Evolutionary conservation across 352 stramenopile genomes (phyloP), one percentile per base, ranked within the genome.

Genomic region (Phytopythium oedochilum): DNA sequence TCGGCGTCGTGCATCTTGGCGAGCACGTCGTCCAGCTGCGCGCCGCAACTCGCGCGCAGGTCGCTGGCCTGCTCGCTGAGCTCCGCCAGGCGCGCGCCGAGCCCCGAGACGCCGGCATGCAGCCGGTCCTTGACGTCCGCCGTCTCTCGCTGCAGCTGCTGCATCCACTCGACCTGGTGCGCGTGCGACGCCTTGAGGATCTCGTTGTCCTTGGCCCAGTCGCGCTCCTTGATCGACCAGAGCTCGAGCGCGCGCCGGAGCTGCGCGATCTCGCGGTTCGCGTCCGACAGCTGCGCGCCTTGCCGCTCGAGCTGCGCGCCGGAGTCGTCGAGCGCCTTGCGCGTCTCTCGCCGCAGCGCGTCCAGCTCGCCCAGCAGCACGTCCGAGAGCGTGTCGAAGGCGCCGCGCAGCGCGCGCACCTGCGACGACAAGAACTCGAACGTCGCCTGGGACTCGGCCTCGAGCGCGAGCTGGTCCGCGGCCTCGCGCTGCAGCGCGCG

Each of bases 161-260:
- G 83, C 83, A 93, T 93, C 83, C 83, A 93, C 66, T 93, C 83
- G 35, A 91, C 54, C 51, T 93, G 89, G 61, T 91, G 83, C 36
- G 63, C 75, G 55, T 93, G 83, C n/a, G 78, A 89, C 1, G 78
- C 70, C 55, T 93, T 93, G 28, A 91, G 68, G 47, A 93, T 88
- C 58, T 93, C 83, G 35, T 91, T 91, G 53, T 93, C 83, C 59
- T 93, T 93, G 18, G 80, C 80, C 80, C 83, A 93, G 57, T 93
- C 80, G 23, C 83, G 75, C 70, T 93, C 83, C 48, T 93, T 93
- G 1, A 89, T 43, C 15, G 67, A 74, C 83, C 83, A 93, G 45
- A 89, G 70, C 61, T 93, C 83, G 67, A 89, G 77, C 40, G 79
- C 82, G 11, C 80, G 76, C 60, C 89, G 90, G 28, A 89, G 59